Base-by-base conservation (phyloP, 805 yeast genomes). In the Tetrapisispora nanseiensis region DNA sequence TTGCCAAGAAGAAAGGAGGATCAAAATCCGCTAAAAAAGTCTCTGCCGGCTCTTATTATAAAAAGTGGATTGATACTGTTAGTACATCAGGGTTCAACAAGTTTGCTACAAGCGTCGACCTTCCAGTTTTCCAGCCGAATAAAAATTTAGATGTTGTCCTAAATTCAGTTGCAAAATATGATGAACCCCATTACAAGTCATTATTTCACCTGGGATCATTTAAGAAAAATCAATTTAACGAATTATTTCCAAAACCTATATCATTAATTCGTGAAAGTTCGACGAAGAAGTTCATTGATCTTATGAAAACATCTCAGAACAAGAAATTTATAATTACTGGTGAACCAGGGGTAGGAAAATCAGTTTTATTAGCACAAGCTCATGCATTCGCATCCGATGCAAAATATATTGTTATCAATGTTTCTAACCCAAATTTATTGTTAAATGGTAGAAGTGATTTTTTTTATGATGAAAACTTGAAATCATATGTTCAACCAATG, bases 391-490 rank as follows among this genome's bases (percentile, higher is more conserved):
- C 59, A 1, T 31, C 49, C 6, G 62, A 55, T 3, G 68, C 80
- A 2, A 81, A 81, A 33, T 76, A 82, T 0, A 61, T 83, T 37
- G 63, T 85, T 4, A 52, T 87, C 36, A 85, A 83, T 39, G 61
- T 86, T 15, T 76, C 86, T 23, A 66, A 76, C 46, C 78, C 86
- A 1, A 74, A 70, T 30, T 62, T 67, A 24, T 68, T 85, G 19
- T 67, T 78, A n/a, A 77, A 83, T 50, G 97, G 96, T 41, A 67
- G 83, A 20, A 71, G 68, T 42, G 94, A 84, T 60, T 84, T 78
- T 55, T 69, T 73, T 46, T 73, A 61, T 48, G 82, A 80, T 60
- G 61, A 66, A 22, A 63, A 64, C 33, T 56, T 72, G 23, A 59
- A 64, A 19, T 51, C 67, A 33, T 82, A 78, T 59, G 82, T 76